Evolutionary conservation across 1,284 basidiomycete genomes (phyloP).

Genomic region (Ustilago lituana): DNA sequence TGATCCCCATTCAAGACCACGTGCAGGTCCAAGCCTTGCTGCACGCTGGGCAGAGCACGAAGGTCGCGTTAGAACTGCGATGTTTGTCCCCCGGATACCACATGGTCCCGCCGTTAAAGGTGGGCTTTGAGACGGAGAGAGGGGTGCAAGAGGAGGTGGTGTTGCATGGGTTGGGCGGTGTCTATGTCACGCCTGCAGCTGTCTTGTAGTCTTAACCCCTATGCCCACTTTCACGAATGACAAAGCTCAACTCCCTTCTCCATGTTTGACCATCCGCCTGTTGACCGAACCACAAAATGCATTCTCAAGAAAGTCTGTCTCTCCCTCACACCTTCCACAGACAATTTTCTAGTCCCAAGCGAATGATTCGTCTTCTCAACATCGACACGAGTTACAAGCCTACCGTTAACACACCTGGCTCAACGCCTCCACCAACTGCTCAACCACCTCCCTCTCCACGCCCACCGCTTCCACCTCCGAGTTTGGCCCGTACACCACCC

Average conservation of each 20-base stretch:
- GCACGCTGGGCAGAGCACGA: conserved; percentile 9
- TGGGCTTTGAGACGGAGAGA: not conserved
- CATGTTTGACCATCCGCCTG: no score
- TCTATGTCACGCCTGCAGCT: conserved; percentile 23
- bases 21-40: not conserved
- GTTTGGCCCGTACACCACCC: conserved; percentile 19
- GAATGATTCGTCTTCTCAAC: no score
- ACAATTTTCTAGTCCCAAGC: no score
- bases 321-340: no score
- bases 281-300: no score
- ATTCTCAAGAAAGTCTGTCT: no score
- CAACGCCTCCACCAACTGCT: conserved; percentile 30
- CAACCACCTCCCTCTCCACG: conserved; percentile 23
- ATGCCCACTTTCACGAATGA: no score
- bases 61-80: conserved; percentile 7
- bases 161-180: conserved; percentile 16
- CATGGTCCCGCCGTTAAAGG: conserved; percentile 10
- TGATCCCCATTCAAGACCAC: conserved; percentile 15
- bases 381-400: not conserved
- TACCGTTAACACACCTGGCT: conserved; percentile 21
- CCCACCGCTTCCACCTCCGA: conserved; percentile 19
- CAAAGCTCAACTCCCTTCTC: no score
- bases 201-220: no score
- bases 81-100: conserved; percentile 30
- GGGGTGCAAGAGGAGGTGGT: not conserved